Evolutionary conservation across 108 stramenopile species (phyloP).

Genomic region (Licmophora abbreviata): DNA sequence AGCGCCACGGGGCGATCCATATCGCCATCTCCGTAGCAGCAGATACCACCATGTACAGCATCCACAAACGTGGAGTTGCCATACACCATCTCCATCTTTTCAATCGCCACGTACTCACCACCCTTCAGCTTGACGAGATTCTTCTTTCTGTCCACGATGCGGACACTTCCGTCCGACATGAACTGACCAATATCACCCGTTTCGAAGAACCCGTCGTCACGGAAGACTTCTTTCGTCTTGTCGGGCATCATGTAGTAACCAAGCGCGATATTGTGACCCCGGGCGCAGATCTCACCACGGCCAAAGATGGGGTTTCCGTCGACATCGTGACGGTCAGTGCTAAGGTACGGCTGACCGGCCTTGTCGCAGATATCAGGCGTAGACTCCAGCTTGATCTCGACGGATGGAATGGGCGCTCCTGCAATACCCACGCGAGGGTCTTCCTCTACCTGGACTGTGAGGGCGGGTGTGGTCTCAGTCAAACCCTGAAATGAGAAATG

Average conservation of each 20-base stretch:
- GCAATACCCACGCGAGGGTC: slow-evolving; percentile 70
- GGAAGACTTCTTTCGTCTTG: slow-evolving; percentile 71
- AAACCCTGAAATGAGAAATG: slow-evolving; percentile 30
- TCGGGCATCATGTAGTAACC: slow-evolving; percentile 86
- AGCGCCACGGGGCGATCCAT: slow-evolving; percentile 84
- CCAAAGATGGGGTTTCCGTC: slow-evolving; percentile 66
- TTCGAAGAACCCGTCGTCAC: slow-evolving; percentile 74
- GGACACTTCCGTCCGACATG: slow-evolving; percentile 67
- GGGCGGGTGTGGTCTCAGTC: slow-evolving; percentile 80
- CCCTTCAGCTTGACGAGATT: slow-evolving; percentile 91
- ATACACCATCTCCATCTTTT: slow-evolving; percentile 79
- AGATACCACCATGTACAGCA: slow-evolving; percentile 68
- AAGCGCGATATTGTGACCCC: slow-evolving; percentile 52
- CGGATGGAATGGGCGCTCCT: slow-evolving; percentile 58
- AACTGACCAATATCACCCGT: slow-evolving; percentile 90
- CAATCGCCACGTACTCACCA: slow-evolving; percentile 89
- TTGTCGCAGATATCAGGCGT: slow-evolving; percentile 78
- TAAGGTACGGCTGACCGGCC: slow-evolving; percentile 29
- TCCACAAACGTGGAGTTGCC: slow-evolving; percentile 66
- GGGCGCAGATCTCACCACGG: slow-evolving; percentile 69
- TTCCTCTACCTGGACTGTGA: slow-evolving; percentile 57
- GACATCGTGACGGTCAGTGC: slow-evolving; percentile 48
- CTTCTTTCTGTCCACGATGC: slow-evolving; percentile 88
- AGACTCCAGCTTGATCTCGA: slow-evolving; percentile 70
- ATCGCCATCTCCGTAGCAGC: slow-evolving; percentile 85